Conservation (phyloP, 108 stramenopile species). For the Pseudonitzschia multistriata region DNA sequence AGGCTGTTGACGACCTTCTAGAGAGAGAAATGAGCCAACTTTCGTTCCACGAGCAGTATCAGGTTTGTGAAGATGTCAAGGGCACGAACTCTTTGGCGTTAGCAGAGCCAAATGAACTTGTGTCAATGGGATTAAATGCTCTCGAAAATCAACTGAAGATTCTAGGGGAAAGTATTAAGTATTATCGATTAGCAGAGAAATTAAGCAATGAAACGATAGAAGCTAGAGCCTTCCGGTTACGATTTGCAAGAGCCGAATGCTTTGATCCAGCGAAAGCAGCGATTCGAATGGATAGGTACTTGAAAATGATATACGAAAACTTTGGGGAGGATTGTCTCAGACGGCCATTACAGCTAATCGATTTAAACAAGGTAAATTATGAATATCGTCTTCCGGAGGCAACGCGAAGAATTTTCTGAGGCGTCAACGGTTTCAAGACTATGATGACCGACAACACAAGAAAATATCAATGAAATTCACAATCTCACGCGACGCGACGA, state of each 20-base stretch:
- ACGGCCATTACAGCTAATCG: neutral
- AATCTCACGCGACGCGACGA: no score
- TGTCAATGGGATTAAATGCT: constrained; percentile 10
- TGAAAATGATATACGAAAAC: neutral
- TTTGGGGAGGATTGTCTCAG: neutral
- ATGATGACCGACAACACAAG: no score
- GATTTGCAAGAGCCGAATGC: constrained; percentile 4
- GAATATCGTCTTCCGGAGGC: neutral
- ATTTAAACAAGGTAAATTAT: constrained; percentile 12
- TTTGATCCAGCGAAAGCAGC: constrained; percentile 17
- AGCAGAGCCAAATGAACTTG: neutral
- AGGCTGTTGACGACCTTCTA: constrained; percentile 7
- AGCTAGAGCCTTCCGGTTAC: neutral
- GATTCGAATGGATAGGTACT: constrained; percentile 2
- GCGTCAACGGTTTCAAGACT: no score
- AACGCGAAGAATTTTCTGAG: no score
- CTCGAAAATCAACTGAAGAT: neutral
- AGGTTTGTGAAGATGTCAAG: neutral
- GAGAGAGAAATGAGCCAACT: constrained; percentile 5
- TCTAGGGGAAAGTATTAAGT: neutral
- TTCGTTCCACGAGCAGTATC: neutral
- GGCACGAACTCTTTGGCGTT: constrained; percentile 3
- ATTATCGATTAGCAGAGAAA: neutral
- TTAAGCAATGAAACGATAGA: neutral
- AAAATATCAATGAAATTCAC: no score